These are phyloP conservation scores for Martiniozyma asiatica DNA, from an alignment of 1,139 yeast species.

Conservation along the genomic window DNA sequence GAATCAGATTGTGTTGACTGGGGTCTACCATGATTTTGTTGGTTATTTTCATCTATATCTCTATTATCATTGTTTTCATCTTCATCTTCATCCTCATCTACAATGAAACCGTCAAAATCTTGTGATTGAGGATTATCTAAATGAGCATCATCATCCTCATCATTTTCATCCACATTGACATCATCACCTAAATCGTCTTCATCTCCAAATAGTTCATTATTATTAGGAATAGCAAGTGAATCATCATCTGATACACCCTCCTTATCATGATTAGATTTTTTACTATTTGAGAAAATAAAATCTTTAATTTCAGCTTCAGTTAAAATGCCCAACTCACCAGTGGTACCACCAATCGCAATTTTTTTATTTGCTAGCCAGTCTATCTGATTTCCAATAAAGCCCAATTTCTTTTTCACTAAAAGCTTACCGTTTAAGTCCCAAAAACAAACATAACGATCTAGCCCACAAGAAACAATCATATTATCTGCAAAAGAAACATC, in stretches of 20 bases:
- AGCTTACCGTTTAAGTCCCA: constrained; percentile 35
- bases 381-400: constrained; percentile 6
- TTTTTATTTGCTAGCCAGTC: constrained; percentile 8
- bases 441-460: constrained; percentile 38
- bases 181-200: constrained; percentile 21
- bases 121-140: constrained; percentile 8
- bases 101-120: constrained; percentile 14
- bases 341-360: constrained; percentile 9
- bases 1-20: no score
- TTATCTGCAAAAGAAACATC: constrained; percentile 50
- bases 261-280: constrained; percentile 14
- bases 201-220: constrained; percentile 6
- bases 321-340: constrained; percentile 8
- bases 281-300: constrained; percentile 10
- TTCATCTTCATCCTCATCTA: constrained; percentile 33
- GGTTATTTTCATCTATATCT: constrained; percentile 14
- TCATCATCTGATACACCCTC: constrained; percentile 14
- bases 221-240: not conserved
- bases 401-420: constrained; percentile 12
- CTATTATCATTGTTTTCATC: constrained; percentile 34
- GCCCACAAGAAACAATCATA: constrained; percentile 42
- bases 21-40: constrained; percentile 7
- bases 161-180: constrained; percentile 23
- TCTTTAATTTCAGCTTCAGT: constrained; percentile 1
- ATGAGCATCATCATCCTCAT: constrained; percentile 14